Percentiles rank a stretch among this genome's conserved stretches.
phyloP scores from a whole-genome alignment of 1,284 basidiomycete genomes.

The Takashimella koratensis region DNA sequence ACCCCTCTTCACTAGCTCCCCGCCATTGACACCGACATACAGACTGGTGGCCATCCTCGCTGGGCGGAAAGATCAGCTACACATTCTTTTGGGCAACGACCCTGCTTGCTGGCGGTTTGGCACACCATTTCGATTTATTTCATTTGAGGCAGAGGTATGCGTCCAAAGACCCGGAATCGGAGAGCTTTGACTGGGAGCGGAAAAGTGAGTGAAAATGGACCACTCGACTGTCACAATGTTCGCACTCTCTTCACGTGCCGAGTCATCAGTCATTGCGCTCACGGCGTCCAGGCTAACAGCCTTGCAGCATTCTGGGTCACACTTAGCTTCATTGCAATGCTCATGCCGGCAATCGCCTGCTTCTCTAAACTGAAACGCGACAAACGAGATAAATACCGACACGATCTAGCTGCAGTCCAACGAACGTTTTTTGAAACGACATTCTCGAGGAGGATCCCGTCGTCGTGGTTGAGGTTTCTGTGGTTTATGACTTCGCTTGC shows the following conservation, averaged over 20 bases:
- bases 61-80: conserved; percentile 55
- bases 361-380: conserved; percentile 49
- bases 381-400: conserved; percentile 44
- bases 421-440: not conserved
- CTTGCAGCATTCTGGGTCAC: conserved; percentile 53
- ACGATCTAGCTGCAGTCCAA: conserved; percentile 16
- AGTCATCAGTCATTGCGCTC: no score
- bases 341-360: conserved; percentile 54
- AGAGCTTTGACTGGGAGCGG: conserved; percentile 55
- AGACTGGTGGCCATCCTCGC: conserved; percentile 49
- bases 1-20: not conserved
- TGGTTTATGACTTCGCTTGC: conserved; percentile 57
- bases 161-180: conserved; percentile 19
- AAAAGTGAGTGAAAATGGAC: conserved; percentile 49
- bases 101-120: conserved; percentile 49
- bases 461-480: conserved; percentile 55
- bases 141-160: conserved; percentile 31
- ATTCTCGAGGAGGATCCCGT: conserved; percentile 52
- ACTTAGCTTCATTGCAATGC: conserved; percentile 56
- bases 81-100: conserved; percentile 53
- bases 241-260: no score
- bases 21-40: not conserved
- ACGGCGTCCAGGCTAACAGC: not conserved
- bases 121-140: conserved; percentile 53
- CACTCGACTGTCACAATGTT: conserved; percentile 1